Base-by-base conservation (phyloP, 2,329 filamentous ascomycete species). In the Neofusicoccum cordaticola region DNA sequence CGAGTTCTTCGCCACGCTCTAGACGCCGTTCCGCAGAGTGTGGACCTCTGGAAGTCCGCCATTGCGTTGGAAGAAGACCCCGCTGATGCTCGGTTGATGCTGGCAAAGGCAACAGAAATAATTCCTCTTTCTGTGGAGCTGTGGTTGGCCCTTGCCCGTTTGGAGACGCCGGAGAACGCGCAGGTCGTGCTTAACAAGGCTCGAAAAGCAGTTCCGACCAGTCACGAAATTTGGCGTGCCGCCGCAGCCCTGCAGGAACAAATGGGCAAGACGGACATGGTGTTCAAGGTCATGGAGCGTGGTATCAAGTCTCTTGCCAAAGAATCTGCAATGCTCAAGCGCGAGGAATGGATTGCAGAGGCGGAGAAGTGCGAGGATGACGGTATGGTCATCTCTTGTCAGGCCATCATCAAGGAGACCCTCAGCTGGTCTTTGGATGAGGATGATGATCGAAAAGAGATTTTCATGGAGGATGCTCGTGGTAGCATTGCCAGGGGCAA, bases 31-130 rank as follows among this genome's bases (percentile, higher is more conserved):
- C 93, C 93, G 0, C 92, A 97, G 73, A 98, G 94, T 0, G 95
- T 98, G 53, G 90, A 91, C 47, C 85, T 99, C n/a, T 99, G 95
- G 95, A 99, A 98, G 75, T 93, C 96, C 74, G 90, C 94, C 4
- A 94, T 99, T 67, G 98, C 98, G 70, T 81, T 98, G 63, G 95
- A 98, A 73, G 94, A 97, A 72, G 90, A 97, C 70, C 86, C 90
- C 0, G 90, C 89, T 35, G 93, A 97, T 79, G 96, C 96, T 4
- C 89, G 89, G 67, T 82, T 99, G 64, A 84, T 99, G 63, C 86
- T 99, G 52, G 93, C 93, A 53, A 97, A 97, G 79, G 96, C 96
- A 0, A 96, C 93, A 0, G 93, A 99, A 71, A 90, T 97, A 65
- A 96, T 99, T 64, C 94, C 94, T 0, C 83, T 96, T 6, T 97